A percentile compares a stretch with the other conserved stretches of the same genome.
Evolutionary conservation across 345 rosid genomes (phyloP).

Genomic region (Ceriops zippeliana): DNA sequence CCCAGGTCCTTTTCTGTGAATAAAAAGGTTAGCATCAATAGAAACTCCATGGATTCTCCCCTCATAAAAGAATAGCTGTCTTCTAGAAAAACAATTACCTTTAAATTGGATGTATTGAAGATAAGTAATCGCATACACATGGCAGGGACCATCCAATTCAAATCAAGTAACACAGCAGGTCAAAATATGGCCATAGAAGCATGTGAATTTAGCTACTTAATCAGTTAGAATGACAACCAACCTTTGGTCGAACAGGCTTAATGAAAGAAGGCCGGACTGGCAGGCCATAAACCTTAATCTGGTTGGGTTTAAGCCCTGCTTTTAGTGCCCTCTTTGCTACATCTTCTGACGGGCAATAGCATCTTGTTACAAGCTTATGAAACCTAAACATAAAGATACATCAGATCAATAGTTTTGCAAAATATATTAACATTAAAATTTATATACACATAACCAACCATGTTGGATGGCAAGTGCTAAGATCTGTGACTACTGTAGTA

Average conservation of each 20-base stretch:
- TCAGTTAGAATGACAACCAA: conserved; percentile 24
- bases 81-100: too few relatives aligned
- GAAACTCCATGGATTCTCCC: too few relatives aligned
- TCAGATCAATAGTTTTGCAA: conserved; percentile 13
- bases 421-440: conserved; percentile 10
- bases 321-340: conserved; percentile 83
- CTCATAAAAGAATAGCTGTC: too few relatives aligned
- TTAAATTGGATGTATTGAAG: background rate
- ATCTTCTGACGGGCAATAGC: conserved; percentile 92
- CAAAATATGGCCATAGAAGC: background rate
- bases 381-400: conserved; percentile 50
- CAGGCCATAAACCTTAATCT: conserved; percentile 92
- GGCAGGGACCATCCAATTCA: background rate
- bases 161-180: background rate
- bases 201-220: background rate
- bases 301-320: conserved; percentile 80
- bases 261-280: conserved; percentile 98
- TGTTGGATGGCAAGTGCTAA: conserved; percentile 98
- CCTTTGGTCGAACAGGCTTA: conserved; percentile 92
- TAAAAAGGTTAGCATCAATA: too few relatives aligned
- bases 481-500: conserved; percentile 91
- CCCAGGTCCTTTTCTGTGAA: too few relatives aligned
- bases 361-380: conserved; percentile 99
- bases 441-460: conserved; percentile 46
- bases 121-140: background rate